Conservation (phyloP, 2,329 filamentous ascomycete genomes). For the Metarhizium guizhouense region DNA sequence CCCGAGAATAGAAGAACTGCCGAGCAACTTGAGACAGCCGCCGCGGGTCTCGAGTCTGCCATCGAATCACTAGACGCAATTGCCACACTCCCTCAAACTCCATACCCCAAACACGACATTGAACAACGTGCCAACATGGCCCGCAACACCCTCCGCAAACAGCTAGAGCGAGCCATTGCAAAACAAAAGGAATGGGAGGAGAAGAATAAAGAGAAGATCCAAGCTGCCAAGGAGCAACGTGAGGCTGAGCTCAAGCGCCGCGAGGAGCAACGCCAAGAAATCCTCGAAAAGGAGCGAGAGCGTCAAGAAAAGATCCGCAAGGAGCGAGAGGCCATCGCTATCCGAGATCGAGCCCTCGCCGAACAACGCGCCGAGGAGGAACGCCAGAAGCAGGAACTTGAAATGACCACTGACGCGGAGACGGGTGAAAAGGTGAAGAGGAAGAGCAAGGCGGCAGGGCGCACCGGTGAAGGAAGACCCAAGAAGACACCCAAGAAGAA, state of each 20-base stretch:
- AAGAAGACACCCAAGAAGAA: constrained; percentile 45
- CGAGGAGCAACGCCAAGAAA: constrained; percentile 65
- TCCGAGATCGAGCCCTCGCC: constrained; percentile 64
- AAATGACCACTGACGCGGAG: constrained; percentile 73
- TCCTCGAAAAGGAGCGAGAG: constrained; percentile 61
- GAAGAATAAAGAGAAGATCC: constrained; percentile 81
- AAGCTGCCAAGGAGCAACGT: constrained; percentile 68
- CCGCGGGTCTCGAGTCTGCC: constrained; percentile 72
- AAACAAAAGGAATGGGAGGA: constrained; percentile 87
- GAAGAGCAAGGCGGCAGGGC: constrained; percentile 52
- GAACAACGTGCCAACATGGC: constrained; percentile 97
- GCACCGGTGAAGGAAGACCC: constrained; percentile 33
- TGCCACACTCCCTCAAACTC: constrained; percentile 55
- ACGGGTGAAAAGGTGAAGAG: constrained; percentile 74
- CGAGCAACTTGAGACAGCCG: constrained; percentile 71
- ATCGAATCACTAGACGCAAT: constrained; percentile 64
- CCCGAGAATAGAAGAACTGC: constrained; percentile 69
- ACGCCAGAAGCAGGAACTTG: constrained; percentile 46
- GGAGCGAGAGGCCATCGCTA: constrained; percentile 73
- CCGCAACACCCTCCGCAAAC: constrained; percentile 85
- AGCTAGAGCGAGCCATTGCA: constrained; percentile 77
- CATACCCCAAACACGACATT: constrained; percentile 83
- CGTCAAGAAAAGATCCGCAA: constrained; percentile 74
- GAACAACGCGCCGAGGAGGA: constrained; percentile 44
- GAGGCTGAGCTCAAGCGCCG: constrained; percentile 71